Percentiles rank a stretch among this genome's conserved stretches.
These are phyloP conservation scores for Terana coerulea DNA, from an alignment of 768 basidiomycete genomes.

Conservation along the genomic window DNA sequence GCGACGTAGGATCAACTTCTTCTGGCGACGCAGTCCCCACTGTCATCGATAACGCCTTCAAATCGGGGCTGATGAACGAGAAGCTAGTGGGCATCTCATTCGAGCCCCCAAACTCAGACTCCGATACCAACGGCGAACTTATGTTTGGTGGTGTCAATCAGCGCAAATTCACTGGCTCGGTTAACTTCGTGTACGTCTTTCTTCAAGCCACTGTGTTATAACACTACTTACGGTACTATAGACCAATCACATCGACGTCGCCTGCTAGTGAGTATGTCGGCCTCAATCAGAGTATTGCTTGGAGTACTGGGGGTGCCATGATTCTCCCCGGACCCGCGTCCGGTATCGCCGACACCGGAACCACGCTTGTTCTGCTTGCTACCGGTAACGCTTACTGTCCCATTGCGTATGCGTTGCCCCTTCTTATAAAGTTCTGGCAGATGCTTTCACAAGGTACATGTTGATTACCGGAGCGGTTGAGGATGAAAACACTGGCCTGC, in stretches of 20 bases:
- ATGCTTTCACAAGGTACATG: conserved; percentile 23
- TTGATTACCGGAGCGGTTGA: conserved; percentile 15
- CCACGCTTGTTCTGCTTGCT: conserved; percentile 27
- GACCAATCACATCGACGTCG: conserved; percentile 11
- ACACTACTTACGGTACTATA: neutral
- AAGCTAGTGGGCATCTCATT: conserved; percentile 32
- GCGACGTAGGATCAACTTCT: neutral
- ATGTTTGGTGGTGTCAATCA: conserved; percentile 4
- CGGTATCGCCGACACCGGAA: conserved; percentile 32
- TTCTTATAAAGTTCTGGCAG: conserved; percentile 2
- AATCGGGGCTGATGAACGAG: conserved; percentile 24
- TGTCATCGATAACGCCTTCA: conserved; percentile 31
- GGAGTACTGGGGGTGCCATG: conserved; percentile 15
- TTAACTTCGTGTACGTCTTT: neutral
- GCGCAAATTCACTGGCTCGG: conserved; percentile 6
- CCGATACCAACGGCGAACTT: conserved; percentile 13
- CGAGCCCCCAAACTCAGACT: conserved; percentile 22
- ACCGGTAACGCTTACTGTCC: conserved; percentile 14
- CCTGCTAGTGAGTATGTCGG: conserved; percentile 12
- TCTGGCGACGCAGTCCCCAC: conserved; percentile 23
- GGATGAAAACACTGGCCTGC: conserved; percentile 16
- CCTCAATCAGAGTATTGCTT: conserved; percentile 12
- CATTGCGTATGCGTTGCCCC: neutral
- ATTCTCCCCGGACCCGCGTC: conserved; percentile 13
- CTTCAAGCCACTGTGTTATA: too few relatives aligned